Evolutionary conservation across 371 early-diverging fungal species (phyloP).

Genomic region (Syncephalis plumigaleata): DNA sequence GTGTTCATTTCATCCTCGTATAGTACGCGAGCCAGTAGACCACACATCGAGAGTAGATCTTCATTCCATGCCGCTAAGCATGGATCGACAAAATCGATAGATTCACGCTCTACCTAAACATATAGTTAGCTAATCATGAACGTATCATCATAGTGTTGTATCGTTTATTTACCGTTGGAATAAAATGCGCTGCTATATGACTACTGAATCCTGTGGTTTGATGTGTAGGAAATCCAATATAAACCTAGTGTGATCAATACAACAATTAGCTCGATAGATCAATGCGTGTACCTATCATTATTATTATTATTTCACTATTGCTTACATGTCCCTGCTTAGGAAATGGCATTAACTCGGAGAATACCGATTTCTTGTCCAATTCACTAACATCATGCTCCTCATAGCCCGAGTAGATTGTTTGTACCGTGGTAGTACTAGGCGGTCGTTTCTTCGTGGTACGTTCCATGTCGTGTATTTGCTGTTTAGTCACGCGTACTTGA

Average conservation of each 20-base stretch:
- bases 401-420: conserved; percentile 47
- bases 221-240: conserved; percentile 82
- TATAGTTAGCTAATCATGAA: not conserved
- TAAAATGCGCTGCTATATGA: conserved; percentile 70
- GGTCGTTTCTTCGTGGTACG: conserved; percentile 80
- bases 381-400: conserved; percentile 50
- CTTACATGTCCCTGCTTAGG: conserved; percentile 50
- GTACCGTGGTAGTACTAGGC: conserved; percentile 51
- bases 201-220: conserved; percentile 79
- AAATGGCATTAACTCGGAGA: conserved; percentile 49
- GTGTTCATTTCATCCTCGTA: conserved; percentile 55
- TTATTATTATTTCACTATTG: too few relatives aligned
- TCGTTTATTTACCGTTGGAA: conserved; percentile 47
- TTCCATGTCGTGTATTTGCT: conserved; percentile 63
- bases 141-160: not conserved
- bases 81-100: conserved; percentile 80
- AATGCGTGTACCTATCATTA: too few relatives aligned
- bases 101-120: conserved; percentile 54
- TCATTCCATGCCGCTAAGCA: conserved; percentile 68
- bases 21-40: conserved; percentile 49
- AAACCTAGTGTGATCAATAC: too few relatives aligned
- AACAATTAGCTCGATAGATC: too few relatives aligned
- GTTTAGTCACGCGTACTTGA: conserved; percentile 27
- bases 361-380: conserved; percentile 21
- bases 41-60: conserved; percentile 58